Conservation (phyloP, 1,139 yeast species). For the Nakaseomyces sp. region DNA sequence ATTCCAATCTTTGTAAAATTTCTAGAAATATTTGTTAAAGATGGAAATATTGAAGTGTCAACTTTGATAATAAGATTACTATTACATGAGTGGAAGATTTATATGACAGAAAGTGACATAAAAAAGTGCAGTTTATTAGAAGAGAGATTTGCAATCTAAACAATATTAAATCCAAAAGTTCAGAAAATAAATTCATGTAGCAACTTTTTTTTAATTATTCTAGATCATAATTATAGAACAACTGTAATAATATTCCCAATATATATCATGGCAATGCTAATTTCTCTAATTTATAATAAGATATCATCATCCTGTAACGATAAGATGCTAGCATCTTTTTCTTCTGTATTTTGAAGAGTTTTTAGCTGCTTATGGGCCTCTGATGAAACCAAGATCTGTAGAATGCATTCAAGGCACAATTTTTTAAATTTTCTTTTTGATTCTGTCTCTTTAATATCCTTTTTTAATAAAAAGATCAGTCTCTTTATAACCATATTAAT, state of each 20-base stretch:
- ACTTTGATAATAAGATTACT: not conserved
- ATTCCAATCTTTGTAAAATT: not conserved
- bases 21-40: not conserved
- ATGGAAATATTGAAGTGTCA: not conserved
- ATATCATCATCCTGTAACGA: not conserved
- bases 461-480: constrained; percentile 11
- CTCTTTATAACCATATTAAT: constrained; percentile 16
- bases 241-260: too few relatives aligned
- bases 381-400: constrained; percentile 15
- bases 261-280: not conserved
- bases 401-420: constrained; percentile 15
- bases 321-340: not conserved
- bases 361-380: constrained; percentile 9
- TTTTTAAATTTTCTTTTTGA: constrained; percentile 9
- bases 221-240: too few relatives aligned
- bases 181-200: too few relatives aligned
- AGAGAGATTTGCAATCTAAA: not conserved
- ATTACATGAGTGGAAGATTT: not conserved
- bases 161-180: too few relatives aligned
- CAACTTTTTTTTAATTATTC: too few relatives aligned
- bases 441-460: constrained; percentile 7
- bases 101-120: not conserved
- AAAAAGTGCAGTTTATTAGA: not conserved
- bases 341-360: constrained; percentile 3
- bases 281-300: not conserved